phyloP scores from a whole-genome alignment of 768 basidiomycete genomes.

The Mycena chlorophos region DNA sequence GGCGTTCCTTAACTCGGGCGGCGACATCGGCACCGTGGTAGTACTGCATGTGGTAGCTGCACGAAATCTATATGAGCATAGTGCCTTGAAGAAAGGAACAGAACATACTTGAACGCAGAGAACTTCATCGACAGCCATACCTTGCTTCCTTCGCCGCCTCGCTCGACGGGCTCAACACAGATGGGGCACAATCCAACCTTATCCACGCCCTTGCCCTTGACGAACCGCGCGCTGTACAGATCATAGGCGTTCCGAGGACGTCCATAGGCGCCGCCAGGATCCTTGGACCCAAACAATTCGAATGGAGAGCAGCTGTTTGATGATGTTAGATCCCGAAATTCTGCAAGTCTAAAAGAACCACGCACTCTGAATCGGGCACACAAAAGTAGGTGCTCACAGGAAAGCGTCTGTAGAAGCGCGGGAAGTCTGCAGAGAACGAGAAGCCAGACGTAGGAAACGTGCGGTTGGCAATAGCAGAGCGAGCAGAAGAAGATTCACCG shows the following conservation, averaged over 20 bases:
- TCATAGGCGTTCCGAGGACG: slow-evolving; percentile 61
- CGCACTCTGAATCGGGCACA: neutral
- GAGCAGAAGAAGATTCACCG: neutral
- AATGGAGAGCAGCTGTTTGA: slow-evolving; percentile 41
- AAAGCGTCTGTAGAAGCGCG: neutral
- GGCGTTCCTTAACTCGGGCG: slow-evolving; percentile 5
- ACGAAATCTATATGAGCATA: slow-evolving; percentile 11
- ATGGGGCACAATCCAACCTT: slow-evolving; percentile 81
- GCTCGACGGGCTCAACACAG: slow-evolving; percentile 57
- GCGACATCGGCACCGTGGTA: slow-evolving; percentile 55
- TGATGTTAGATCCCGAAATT: neutral
- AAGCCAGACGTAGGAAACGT: neutral
- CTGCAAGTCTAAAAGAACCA: neutral
- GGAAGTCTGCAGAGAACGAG: neutral
- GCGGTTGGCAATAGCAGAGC: neutral
- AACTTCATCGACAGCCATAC: slow-evolving; percentile 80
- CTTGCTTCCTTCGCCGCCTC: slow-evolving; percentile 65
- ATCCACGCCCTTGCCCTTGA: slow-evolving; percentile 62
- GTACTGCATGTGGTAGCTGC: slow-evolving; percentile 75
- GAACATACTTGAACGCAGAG: slow-evolving; percentile 84
- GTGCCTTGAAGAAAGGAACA: no score
- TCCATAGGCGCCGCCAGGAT: slow-evolving; percentile 59
- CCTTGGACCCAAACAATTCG: slow-evolving; percentile 32
- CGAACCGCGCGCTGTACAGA: slow-evolving; percentile 78
- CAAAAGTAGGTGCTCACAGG: neutral